Percentiles rank a stretch among this genome's conserved stretches.
phyloP scores from a whole-genome alignment of 140 eudicot species.

The Flaveria floridana region DNA sequence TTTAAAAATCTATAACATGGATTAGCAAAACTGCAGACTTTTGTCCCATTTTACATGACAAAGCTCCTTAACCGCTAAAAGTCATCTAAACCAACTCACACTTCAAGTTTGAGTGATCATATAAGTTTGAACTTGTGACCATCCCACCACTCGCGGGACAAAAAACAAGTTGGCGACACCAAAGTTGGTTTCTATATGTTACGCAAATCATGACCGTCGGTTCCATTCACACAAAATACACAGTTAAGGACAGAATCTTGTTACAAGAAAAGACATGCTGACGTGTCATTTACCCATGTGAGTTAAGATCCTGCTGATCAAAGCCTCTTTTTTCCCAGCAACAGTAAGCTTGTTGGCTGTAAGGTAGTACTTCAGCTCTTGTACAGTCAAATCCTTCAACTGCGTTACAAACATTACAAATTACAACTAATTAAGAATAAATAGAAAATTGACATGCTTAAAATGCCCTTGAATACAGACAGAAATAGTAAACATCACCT shows the following conservation, averaged over 20 bases:
- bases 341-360: conserved; percentile 63
- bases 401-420: conserved; percentile 30
- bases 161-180: background rate
- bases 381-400: conserved; percentile 84
- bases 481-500: conserved; percentile 41
- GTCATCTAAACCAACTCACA: background rate
- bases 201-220: background rate
- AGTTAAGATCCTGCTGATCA: conserved; percentile 70
- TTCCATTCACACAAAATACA: background rate
- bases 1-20: background rate
- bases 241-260: conserved; percentile 8
- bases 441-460: no score
- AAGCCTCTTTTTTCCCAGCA: conserved; percentile 69
- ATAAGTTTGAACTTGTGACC: background rate
- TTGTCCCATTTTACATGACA: no score
- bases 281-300: conserved; percentile 75
- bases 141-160: background rate
- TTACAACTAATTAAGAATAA: background rate
- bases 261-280: background rate
- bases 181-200: conserved; percentile 9
- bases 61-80: background rate
- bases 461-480: background rate
- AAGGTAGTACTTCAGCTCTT: conserved; percentile 67
- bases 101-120: background rate
- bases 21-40: background rate